Evolutionary conservation across 805 yeast genomes (phyloP).

Genomic region (Saturnispora quitensis): DNA sequence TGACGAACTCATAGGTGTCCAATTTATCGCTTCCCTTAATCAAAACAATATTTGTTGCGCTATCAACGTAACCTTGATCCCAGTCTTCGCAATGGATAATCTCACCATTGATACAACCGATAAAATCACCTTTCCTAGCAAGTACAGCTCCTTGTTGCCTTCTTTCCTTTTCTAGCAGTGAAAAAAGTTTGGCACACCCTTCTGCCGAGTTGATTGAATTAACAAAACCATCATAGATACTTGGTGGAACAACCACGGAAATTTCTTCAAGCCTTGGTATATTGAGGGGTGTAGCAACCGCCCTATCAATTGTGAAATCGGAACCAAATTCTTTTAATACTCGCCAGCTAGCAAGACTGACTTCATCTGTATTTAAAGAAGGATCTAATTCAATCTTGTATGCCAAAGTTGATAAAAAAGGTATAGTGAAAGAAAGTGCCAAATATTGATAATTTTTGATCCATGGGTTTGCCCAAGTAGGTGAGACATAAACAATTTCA

Average conservation of each 20-base stretch:
- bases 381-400: background rate
- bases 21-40: slow-evolving; percentile 26
- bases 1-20: background rate
- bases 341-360: slow-evolving; percentile 33
- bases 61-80: slow-evolving; percentile 50
- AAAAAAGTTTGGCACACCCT: slow-evolving; percentile 20
- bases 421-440: background rate
- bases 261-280: slow-evolving; percentile 27
- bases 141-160: slow-evolving; percentile 18
- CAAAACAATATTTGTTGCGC: slow-evolving; percentile 44
- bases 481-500: background rate
- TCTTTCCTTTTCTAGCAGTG: slow-evolving; percentile 28
- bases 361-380: slow-evolving; percentile 16
- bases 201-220: slow-evolving; percentile 19
- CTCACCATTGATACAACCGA: slow-evolving; percentile 38
- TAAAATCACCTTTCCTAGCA: slow-evolving; percentile 35
- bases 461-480: background rate
- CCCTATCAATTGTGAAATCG: slow-evolving; percentile 35
- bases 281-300: slow-evolving; percentile 30
- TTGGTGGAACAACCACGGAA: slow-evolving; percentile 36
- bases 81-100: slow-evolving; percentile 64
- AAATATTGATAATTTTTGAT: background rate
- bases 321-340: slow-evolving; percentile 28
- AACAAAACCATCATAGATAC: slow-evolving; percentile 37
- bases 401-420: background rate